Base-by-base conservation (phyloP, 345 rosid species). In the Syzygium aromaticum region DNA sequence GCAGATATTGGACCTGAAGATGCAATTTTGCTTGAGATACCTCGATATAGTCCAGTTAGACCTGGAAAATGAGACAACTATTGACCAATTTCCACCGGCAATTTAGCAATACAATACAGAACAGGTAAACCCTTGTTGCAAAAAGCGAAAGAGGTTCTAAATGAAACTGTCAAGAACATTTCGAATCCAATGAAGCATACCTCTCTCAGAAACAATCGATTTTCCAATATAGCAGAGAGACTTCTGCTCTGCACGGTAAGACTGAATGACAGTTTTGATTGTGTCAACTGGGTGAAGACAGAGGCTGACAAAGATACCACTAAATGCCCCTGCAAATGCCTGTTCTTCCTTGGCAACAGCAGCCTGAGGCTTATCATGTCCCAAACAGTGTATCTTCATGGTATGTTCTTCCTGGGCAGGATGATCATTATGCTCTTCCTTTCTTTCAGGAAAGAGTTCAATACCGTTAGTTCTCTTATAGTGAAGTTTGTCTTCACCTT, bases 1-100 rank as follows among this genome's bases (percentile, higher is more conserved):
- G 98, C 98, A 91, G 99, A 97, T 85, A 94, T 93, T 61, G 99
- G 99, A 92, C 97, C 99, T 90, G 98, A 96, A 84, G 95, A 95
- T 52, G 97, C 94, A 93, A 96, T 92, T 88, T 94, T 97, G 91
- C 97, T 94, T 83, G 97, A 89, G 85, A 97, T 92, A 64, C 99
- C 98, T 53, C 98, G 93, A 90, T 97, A 97, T 61, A 96, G 95
- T 86, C 98, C 97, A 61, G 91, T 92, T 61, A 96, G 82, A 90
- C 98, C 98, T 97, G 93, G 84, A 88, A 85, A 88, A 38, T 57
- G 40, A 51, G 57, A 86, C 33, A 46, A 85, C 11, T 0, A 23
- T 52, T 17, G 30, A 84, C 86, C 11, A 11, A 84, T 54, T 84
- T 84, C 30, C 61, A 53, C 25, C 0, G 2, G 59, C 86, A 87